These are phyloP conservation scores for Biscogniauxia marginata DNA, from an alignment of 2,329 filamentous ascomycete species.

Conservation along the genomic window DNA sequence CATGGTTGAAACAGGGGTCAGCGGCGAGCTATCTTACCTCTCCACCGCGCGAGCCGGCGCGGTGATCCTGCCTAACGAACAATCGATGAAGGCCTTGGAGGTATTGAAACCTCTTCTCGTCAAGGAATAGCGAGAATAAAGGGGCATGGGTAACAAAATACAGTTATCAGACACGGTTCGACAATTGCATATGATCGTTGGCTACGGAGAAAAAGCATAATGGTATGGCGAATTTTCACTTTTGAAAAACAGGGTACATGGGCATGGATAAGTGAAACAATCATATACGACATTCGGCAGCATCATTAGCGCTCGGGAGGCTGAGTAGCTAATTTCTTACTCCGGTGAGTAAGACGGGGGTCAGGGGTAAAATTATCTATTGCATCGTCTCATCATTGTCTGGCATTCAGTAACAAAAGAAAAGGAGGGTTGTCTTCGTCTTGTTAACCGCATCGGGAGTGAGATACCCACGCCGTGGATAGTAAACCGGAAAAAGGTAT, in stretches of 20 bases:
- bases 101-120: slow-evolving; percentile 59
- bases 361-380: background rate
- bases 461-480: background rate
- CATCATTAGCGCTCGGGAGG: background rate
- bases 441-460: background rate
- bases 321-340: background rate
- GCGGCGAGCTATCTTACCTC: slow-evolving; percentile 83
- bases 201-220: background rate
- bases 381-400: background rate
- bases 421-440: background rate
- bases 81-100: slow-evolving; percentile 69
- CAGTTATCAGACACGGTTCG: background rate
- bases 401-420: background rate
- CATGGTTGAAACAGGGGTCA: slow-evolving; percentile 39
- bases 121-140: slow-evolving; percentile 26
- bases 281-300: background rate
- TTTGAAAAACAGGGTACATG: background rate
- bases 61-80: slow-evolving; percentile 77
- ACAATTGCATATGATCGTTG: background rate
- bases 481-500: no score
- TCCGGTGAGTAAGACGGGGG: background rate
- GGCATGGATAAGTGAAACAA: background rate
- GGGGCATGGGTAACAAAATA: background rate
- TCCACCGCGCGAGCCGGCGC: slow-evolving; percentile 86
- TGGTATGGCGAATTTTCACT: background rate